phyloP scores from a whole-genome alignment of 148 eudicot genomes.

The Agrostemma githago region DNA sequence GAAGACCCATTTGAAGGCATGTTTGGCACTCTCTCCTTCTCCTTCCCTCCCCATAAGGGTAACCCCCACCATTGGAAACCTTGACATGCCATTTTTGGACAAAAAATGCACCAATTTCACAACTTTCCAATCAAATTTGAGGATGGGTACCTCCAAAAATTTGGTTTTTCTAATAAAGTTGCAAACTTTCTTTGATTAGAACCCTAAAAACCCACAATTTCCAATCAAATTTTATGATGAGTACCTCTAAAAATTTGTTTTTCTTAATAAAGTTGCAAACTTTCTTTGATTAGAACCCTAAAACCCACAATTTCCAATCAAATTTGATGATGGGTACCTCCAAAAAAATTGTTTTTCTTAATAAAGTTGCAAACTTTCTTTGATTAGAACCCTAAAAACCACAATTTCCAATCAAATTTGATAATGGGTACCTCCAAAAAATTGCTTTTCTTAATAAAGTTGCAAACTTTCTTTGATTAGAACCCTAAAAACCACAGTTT shows the following conservation, averaged over 20 bases:
- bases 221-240: no score
- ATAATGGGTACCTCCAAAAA: background rate
- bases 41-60: constrained; percentile 29
- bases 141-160: background rate
- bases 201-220: no score
- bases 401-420: background rate
- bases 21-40: constrained; percentile 43
- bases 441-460: constrained; percentile 8
- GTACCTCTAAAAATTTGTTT: no score
- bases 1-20: constrained; percentile 33
- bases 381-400: background rate
- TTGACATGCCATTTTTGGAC: constrained; percentile 42
- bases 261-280: constrained; percentile 12
- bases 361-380: constrained; percentile 19
- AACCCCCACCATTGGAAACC: constrained; percentile 50
- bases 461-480: constrained; percentile 10
- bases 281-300: background rate
- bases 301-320: no score
- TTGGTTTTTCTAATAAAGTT: constrained; percentile 14
- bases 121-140: background rate
- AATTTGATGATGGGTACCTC: no score
- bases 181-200: constrained; percentile 5
- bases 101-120: background rate
- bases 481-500: constrained; percentile 14
- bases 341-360: background rate